Evolutionary conservation across 805 yeast genomes (phyloP).

Genomic region (Isabelozyma pseudorhagii): DNA sequence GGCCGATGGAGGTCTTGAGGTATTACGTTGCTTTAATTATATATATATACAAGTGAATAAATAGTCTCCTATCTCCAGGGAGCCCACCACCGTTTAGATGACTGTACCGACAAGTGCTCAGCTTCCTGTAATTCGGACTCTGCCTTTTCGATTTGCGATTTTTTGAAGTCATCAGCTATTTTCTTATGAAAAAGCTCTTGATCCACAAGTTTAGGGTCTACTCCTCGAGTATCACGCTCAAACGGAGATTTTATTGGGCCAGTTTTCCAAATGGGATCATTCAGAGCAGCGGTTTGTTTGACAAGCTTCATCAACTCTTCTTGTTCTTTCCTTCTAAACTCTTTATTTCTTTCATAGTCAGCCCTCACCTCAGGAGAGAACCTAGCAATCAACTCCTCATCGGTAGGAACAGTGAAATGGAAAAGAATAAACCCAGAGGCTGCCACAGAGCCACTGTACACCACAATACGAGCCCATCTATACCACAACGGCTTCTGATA

Average conservation of each 20-base stretch:
- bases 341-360: constrained; percentile 65
- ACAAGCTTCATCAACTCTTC: constrained; percentile 67
- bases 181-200: constrained; percentile 47
- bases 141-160: constrained; percentile 33
- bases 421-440: constrained; percentile 69
- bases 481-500: constrained; percentile 34
- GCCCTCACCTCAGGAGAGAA: constrained; percentile 82
- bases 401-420: constrained; percentile 80
- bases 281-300: constrained; percentile 56
- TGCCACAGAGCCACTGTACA: constrained; percentile 63
- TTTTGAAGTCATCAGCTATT: constrained; percentile 37
- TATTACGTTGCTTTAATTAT: neutral
- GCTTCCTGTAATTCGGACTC: constrained; percentile 26
- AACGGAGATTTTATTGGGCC: constrained; percentile 70
- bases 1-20: constrained; percentile 7
- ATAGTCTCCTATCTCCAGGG: constrained; percentile 5
- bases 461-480: constrained; percentile 57
- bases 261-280: constrained; percentile 82
- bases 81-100: constrained; percentile 15
- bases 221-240: constrained; percentile 44
- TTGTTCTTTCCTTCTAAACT: constrained; percentile 64
- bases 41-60: neutral
- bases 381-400: constrained; percentile 68
- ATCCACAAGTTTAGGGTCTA: constrained; percentile 34
- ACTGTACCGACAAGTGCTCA: constrained; percentile 19